A percentile compares a stretch with the other conserved stretches of the same genome.
Evolutionary conservation across 805 yeast species (phyloP).

Genomic region (Saccharomycopsis schoenii): DNA sequence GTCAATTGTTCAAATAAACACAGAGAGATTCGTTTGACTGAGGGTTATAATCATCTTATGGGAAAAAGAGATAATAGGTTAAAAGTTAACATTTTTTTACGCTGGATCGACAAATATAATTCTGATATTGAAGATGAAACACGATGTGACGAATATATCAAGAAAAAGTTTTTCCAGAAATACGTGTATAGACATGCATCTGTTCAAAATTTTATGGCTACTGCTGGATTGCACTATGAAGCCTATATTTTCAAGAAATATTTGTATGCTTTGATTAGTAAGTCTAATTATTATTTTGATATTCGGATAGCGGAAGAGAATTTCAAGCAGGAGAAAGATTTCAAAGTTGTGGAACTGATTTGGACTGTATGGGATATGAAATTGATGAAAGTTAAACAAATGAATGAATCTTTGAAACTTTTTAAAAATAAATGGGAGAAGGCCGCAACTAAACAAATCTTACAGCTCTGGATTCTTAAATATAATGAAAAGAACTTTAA

Average conservation of each 20-base stretch:
- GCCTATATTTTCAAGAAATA: neutral
- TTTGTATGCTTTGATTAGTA: slow-evolving; percentile 4
- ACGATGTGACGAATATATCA: neutral
- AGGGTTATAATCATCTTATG: neutral
- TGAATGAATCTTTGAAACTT: slow-evolving; percentile 2
- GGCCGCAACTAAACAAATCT: slow-evolving; percentile 6
- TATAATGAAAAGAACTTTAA: slow-evolving; percentile 1
- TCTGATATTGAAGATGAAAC: neutral
- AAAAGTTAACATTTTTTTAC: neutral
- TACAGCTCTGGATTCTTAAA: slow-evolving; percentile 12
- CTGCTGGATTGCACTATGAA: neutral
- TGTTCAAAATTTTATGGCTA: neutral
- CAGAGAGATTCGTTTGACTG: slow-evolving; percentile 3
- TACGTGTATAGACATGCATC: slow-evolving; percentile 1
- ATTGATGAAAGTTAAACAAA: slow-evolving; percentile 11
- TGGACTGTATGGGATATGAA: slow-evolving; percentile 10
- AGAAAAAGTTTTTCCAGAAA: slow-evolving; percentile 2
- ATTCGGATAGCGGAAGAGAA: slow-evolving; percentile 3
- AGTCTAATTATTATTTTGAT: slow-evolving; percentile 11
- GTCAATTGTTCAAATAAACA: neutral
- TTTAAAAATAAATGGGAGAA: slow-evolving; percentile 11
- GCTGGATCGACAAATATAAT: slow-evolving; percentile 3
- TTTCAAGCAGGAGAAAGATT: slow-evolving; percentile 3
- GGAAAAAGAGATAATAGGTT: neutral
- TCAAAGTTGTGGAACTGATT: neutral